A percentile compares a stretch with the other conserved stretches of the same genome.
Evolutionary conservation across 1,139 yeast species (phyloP).

Genomic region (Blastobotrys raffinosifermentans): DNA sequence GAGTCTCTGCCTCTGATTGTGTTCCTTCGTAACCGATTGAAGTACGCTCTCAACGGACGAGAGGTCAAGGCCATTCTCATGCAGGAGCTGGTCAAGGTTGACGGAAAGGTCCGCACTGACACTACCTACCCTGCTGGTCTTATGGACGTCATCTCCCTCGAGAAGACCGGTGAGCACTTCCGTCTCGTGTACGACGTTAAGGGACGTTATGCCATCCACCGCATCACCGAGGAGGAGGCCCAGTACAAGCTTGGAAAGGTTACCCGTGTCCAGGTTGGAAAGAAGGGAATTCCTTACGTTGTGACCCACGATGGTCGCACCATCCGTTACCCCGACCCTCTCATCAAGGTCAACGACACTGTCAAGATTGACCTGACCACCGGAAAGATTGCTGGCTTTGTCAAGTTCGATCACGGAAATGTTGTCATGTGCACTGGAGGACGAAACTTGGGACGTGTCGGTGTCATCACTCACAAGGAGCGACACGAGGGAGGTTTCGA

Average conservation of each 20-base stretch:
- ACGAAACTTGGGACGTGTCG: constrained; percentile 99
- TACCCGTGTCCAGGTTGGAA: constrained; percentile 95
- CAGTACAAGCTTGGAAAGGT: constrained; percentile 97
- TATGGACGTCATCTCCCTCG: constrained; percentile 96
- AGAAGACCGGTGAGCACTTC: constrained; percentile 98
- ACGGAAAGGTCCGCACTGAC: constrained; percentile 99
- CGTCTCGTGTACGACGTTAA: constrained; percentile 96
- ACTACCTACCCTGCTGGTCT: constrained; percentile 98
- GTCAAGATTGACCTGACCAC: constrained; percentile 94
- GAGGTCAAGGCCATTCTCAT: constrained; percentile 98
- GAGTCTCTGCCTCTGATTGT: constrained; percentile 98
- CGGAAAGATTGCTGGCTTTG: constrained; percentile 87
- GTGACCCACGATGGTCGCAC: constrained; percentile 99
- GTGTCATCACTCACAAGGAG: constrained; percentile 97
- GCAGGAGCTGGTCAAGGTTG: constrained; percentile 99
- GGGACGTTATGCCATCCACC: constrained; percentile 99
- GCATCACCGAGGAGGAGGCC: constrained; percentile 98
- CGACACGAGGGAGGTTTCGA: constrained; percentile 99
- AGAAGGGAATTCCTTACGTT: constrained; percentile 96
- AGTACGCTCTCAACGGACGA: constrained; percentile 99
- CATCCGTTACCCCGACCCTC: constrained; percentile 98
- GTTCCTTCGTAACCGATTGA: constrained; percentile 98
- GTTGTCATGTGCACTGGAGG: constrained; percentile 98
- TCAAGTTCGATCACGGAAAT: constrained; percentile 94
- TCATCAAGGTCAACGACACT: constrained; percentile 92